phyloP scores from a whole-genome alignment of 805 yeast genomes.

The Priceomyces haplophilus region DNA sequence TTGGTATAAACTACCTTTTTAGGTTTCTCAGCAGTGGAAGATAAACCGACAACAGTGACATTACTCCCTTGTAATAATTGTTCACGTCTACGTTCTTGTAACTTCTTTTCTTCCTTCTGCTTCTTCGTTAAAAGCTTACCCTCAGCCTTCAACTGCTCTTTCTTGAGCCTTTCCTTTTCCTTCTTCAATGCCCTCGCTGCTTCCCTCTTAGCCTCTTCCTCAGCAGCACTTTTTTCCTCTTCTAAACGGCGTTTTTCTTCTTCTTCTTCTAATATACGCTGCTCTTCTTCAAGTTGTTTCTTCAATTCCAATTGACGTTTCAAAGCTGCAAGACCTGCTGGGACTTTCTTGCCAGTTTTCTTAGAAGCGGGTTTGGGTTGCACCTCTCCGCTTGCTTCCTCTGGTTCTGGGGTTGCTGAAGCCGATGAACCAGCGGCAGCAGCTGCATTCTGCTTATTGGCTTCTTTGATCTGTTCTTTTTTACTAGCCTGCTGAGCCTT shows the following conservation, averaged over 20 bases:
- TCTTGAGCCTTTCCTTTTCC: conserved; percentile 83
- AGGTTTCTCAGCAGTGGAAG: conserved; percentile 43
- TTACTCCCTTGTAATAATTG: conserved; percentile 73
- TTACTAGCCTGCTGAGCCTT: conserved; percentile 65
- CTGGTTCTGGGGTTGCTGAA: conserved; percentile 29
- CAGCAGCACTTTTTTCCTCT: conserved; percentile 48
- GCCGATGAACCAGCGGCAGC: conserved; percentile 25
- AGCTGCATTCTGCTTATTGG: conserved; percentile 43
- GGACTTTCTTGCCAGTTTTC: conserved; percentile 73
- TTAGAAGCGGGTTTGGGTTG: conserved; percentile 37
- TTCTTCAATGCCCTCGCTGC: conserved; percentile 63
- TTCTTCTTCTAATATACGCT: conserved; percentile 66
- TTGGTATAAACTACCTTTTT: conserved; percentile 70
- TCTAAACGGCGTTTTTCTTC: conserved; percentile 50
- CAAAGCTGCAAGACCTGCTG: conserved; percentile 89
- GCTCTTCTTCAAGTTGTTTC: conserved; percentile 85
- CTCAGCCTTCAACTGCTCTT: conserved; percentile 91
- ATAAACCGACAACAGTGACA: conserved; percentile 72
- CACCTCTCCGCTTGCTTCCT: conserved; percentile 25
- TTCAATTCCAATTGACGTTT: conserved; percentile 84
- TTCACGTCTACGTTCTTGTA: conserved; percentile 85
- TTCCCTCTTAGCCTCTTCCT: conserved; percentile 65
- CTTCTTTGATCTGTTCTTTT: conserved; percentile 53
- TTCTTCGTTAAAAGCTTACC: conserved; percentile 92
- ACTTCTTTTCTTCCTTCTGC: conserved; percentile 88